Evolutionary conservation across 257 asterid genomes (phyloP), one percentile per base, ranked within the genome.

Genomic region (Hygrophila difformis): DNA sequence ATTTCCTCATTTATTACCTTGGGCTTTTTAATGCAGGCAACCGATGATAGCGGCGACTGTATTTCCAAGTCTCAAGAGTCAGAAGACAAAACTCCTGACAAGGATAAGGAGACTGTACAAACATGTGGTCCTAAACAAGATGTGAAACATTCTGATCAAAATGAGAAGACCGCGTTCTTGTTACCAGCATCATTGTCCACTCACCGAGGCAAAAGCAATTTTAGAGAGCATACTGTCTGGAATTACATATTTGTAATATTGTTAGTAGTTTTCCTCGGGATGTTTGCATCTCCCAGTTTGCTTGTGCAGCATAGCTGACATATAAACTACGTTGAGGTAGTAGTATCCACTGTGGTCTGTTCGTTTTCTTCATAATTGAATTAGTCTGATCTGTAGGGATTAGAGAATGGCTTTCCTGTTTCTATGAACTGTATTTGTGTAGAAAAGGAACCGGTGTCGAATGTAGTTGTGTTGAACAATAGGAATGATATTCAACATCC

Each of bases 201-300:
- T 50, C n/a, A n/a, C 19, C 40, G 47, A 38, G 59, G 61, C 48
- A 24, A 58, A 26, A 41, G 60, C 24, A 41, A 13, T 22, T 39
- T 44, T 47, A 74, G 40, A 44, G 31, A 36, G 18, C 63, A 57
- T 49, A 62, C 48, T 13, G 39, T 57, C 24, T 35, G 78, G 47
- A 12, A 5, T 33, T 33, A 9, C 56, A 26, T 72, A 65, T 59
- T 74, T 13, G 8, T 78, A 40, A 47, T 58, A 39, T 35, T 74
- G 51, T 69, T 60, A 1, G 49, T 71, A 31, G 55, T 75, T 47
- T 60, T 60, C 33, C 49, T 78, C 0, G 72, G 72, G 43, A 20
- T 62, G 49, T 74, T 70, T 70, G 31, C 53, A 40, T 69, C 62
- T 44, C 83, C 67, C 40, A 65, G 63, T 55, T 20, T 67, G 56